Conservation (phyloP, 495 filamentous ascomycete genomes). For the Hyphodiscus hymeniophilus region DNA sequence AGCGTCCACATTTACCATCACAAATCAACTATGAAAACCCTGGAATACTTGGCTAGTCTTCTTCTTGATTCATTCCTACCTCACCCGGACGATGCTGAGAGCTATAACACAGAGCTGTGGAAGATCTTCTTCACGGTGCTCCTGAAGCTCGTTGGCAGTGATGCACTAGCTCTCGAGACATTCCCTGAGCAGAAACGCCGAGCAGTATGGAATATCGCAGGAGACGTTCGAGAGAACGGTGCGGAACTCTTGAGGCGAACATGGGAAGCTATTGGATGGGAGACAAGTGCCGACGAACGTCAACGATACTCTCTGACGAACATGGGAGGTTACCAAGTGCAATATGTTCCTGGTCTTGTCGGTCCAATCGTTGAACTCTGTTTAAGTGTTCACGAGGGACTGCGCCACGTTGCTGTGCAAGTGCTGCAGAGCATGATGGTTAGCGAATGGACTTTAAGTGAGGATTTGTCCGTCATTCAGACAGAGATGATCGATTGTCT, state of each 20-base stretch:
- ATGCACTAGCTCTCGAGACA: constrained; percentile 84
- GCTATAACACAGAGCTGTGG: constrained; percentile 91
- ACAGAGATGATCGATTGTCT: constrained; percentile 95
- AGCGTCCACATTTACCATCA: constrained; percentile 94
- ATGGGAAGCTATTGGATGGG: constrained; percentile 98
- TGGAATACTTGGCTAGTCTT: constrained; percentile 76
- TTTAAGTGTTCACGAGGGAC: constrained; percentile 86
- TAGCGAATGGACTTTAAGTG: constrained; percentile 94
- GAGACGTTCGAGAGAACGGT: constrained; percentile 88
- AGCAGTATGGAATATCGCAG: constrained; percentile 97
- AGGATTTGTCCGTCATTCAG: constrained; percentile 86
- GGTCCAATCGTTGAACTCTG: constrained; percentile 90
- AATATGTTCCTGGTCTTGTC: constrained; percentile 90
- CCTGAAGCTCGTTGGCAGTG: constrained; percentile 79
- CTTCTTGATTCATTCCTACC: constrained; percentile 74
- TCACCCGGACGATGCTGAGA: constrained; percentile 82
- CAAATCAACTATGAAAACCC: constrained; percentile 75
- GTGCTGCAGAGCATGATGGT: constrained; percentile 96
- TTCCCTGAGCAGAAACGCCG: constrained; percentile 95
- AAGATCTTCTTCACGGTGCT: constrained; percentile 85
- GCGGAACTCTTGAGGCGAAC: constrained; percentile 73
- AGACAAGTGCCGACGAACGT: constrained; percentile 68
- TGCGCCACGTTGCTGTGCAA: constrained; percentile 83
- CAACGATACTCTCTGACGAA: constrained; percentile 68
- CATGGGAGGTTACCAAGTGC: constrained; percentile 95